A percentile compares a stretch with the other conserved stretches of the same genome.
These are phyloP conservation scores for Aspergillus diversus DNA, from an alignment of 495 filamentous ascomycete species.

Conservation along the genomic window DNA sequence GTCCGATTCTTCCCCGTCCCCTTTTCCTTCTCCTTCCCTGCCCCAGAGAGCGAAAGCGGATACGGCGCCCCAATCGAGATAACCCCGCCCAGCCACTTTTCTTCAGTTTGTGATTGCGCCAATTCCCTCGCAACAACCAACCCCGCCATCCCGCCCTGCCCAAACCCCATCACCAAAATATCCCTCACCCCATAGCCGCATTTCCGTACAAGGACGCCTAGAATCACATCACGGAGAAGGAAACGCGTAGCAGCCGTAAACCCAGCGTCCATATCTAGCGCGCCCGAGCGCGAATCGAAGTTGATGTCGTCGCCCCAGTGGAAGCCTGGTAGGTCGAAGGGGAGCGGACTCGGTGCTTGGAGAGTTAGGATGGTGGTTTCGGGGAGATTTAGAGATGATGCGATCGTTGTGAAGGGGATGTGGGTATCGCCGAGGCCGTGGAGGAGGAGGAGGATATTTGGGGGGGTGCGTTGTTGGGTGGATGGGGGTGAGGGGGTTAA, in stretches of 20 bases:
- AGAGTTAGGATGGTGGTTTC: slow-evolving; percentile 79
- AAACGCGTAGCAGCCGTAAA: slow-evolving; percentile 59
- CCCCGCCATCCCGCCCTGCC: slow-evolving; percentile 83
- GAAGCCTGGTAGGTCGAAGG: slow-evolving; percentile 74
- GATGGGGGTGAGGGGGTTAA: slow-evolving; percentile 3
- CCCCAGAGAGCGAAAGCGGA: slow-evolving; percentile 50
- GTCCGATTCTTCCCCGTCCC: slow-evolving; percentile 56
- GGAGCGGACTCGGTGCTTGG: slow-evolving; percentile 72
- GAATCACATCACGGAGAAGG: slow-evolving; percentile 60
- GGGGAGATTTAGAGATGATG: slow-evolving; percentile 72
- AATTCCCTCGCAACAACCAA: slow-evolving; percentile 56
- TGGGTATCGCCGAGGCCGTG: slow-evolving; percentile 88
- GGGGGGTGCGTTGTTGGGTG: slow-evolving; percentile 32
- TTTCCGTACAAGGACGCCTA: slow-evolving; percentile 60
- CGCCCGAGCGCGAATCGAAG: slow-evolving; percentile 63
- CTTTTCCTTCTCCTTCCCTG: not conserved
- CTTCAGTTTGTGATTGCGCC: slow-evolving; percentile 26
- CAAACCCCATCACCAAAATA: slow-evolving; percentile 81
- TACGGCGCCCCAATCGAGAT: slow-evolving; percentile 78
- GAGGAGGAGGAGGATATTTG: slow-evolving; percentile 80
- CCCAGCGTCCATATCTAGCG: slow-evolving; percentile 78
- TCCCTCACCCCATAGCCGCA: slow-evolving; percentile 73
- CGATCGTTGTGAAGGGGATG: slow-evolving; percentile 70
- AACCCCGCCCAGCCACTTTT: slow-evolving; percentile 56
- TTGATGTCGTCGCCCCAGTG: slow-evolving; percentile 93